phyloP scores from a whole-genome alignment of 345 rosid species.

The Hibiscus trionum region DNA sequence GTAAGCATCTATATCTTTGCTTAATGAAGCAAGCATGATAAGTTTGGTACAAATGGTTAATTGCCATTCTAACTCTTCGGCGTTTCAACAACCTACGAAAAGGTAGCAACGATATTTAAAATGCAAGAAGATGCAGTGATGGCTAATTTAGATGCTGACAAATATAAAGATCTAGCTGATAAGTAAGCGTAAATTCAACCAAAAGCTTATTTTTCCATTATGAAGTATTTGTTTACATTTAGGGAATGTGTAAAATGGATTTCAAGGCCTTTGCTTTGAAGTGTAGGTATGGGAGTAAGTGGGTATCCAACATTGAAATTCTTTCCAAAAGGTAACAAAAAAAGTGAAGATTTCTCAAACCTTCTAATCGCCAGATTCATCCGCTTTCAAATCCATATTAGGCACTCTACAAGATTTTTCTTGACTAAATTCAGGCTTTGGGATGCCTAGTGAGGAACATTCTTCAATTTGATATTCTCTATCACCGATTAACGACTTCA shows the following conservation, averaged over 20 bases:
- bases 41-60: too few relatives aligned
- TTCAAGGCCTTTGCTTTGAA: background rate
- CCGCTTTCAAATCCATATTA: constrained; percentile 38
- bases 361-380: constrained; percentile 20
- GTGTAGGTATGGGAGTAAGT: constrained; percentile 71
- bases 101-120: too few relatives aligned
- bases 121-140: constrained; percentile 47
- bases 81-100: too few relatives aligned
- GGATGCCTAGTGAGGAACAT: constrained; percentile 33
- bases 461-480: constrained; percentile 49
- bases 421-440: constrained; percentile 31
- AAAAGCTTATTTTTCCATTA: background rate
- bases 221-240: background rate
- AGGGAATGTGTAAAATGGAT: background rate
- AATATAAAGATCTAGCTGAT: constrained; percentile 67
- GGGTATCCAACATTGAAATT: constrained; percentile 89
- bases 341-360: background rate
- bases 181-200: constrained; percentile 17
- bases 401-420: constrained; percentile 44
- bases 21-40: too few relatives aligned
- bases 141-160: constrained; percentile 93
- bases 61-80: too few relatives aligned
- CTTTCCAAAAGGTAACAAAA: constrained; percentile 78
- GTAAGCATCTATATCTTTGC: too few relatives aligned
- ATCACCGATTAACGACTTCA: constrained; percentile 61